Percentiles rank a stretch among this genome's conserved stretches.
These are phyloP conservation scores for Tetrahymena elliotti DNA, from an alignment of 73 alveolate species.

Conservation along the genomic window DNA sequence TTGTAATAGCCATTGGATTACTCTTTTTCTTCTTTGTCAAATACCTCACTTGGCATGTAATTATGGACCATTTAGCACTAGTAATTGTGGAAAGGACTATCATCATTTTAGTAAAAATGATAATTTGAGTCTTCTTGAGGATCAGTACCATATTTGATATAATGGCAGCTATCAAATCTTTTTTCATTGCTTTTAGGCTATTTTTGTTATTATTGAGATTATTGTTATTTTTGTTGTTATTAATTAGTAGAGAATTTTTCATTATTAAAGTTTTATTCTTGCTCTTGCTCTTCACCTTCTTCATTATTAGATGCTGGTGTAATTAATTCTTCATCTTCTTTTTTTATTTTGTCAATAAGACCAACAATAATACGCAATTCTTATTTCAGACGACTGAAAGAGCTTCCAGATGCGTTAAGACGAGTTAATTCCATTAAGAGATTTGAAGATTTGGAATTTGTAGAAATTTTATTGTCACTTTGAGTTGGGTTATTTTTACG, in stretches of 20 bases:
- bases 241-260: background rate
- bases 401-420: background rate
- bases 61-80: background rate
- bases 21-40: background rate
- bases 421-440: background rate
- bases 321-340: background rate
- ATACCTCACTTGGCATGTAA: background rate
- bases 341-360: background rate
- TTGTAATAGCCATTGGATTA: background rate
- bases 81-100: background rate
- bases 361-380: background rate
- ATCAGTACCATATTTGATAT: background rate
- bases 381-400: background rate
- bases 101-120: background rate
- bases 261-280: background rate
- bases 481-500: background rate
- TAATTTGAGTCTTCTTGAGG: background rate
- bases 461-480: background rate
- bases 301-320: background rate
- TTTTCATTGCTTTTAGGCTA: background rate
- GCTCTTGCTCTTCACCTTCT: background rate
- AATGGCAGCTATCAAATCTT: background rate
- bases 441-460: background rate
- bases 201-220: background rate
- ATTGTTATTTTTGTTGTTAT: background rate